phyloP scores from a whole-genome alignment of 768 basidiomycete species.

The Fibroporia radiculosa region DNA sequence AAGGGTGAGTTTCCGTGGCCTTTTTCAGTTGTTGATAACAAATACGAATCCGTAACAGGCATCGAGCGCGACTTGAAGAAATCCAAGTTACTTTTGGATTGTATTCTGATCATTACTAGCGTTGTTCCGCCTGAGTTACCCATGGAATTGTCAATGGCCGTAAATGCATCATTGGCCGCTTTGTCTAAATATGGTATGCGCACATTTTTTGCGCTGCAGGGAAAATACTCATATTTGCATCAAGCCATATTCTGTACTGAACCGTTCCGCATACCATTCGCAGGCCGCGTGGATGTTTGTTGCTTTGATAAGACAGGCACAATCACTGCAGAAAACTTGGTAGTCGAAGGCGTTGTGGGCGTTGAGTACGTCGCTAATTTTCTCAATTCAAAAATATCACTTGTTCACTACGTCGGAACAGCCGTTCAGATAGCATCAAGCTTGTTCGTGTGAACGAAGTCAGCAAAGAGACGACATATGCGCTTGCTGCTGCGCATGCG shows the following conservation, averaged over 20 bases:
- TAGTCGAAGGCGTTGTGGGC: conserved; percentile 90
- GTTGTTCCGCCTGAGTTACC: conserved; percentile 97
- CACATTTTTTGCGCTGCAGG: not conserved
- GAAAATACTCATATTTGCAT: not conserved
- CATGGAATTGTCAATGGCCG: conserved; percentile 95
- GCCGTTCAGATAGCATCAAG: conserved; percentile 49
- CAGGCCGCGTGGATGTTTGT: conserved; percentile 94
- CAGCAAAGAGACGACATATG: conserved; percentile 69
- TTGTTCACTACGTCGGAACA: conserved; percentile 21
- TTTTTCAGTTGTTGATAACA: not conserved
- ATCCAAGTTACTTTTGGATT: conserved; percentile 90
- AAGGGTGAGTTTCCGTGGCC: conserved; percentile 51
- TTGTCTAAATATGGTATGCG: conserved; percentile 82
- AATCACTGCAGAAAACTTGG: conserved; percentile 92
- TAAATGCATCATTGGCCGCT: conserved; percentile 91
- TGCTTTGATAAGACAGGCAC: conserved; percentile 99
- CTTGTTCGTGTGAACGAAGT: conserved; percentile 77
- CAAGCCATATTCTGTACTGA: conserved; percentile 98
- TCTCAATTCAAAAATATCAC: conserved; percentile 4
- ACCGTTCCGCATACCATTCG: conserved; percentile 94
- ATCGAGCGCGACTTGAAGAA: conserved; percentile 91
- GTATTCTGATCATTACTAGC: conserved; percentile 92
- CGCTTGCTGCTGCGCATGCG: conserved; percentile 92
- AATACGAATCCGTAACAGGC: conserved; percentile 35
- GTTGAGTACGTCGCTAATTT: conserved; percentile 54